A percentile compares a stretch with the other conserved stretches of the same genome.
Conservation (phyloP, 257 asterid genomes). For the Schizonepeta tenuifolia region DNA sequence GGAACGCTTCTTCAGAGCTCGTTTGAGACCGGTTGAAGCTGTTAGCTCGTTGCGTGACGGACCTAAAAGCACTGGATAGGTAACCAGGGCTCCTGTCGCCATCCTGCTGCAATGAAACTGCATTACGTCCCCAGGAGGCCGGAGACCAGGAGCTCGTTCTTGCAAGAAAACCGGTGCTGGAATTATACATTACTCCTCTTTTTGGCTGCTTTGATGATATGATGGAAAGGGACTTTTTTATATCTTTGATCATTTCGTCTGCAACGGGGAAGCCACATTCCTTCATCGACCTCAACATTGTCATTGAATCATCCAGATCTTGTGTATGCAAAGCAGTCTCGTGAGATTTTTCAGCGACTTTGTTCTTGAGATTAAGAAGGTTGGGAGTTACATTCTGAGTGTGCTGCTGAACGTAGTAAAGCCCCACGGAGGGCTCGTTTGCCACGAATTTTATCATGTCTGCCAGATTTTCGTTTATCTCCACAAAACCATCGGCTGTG, state of each 20-base stretch:
- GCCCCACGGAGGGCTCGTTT: constrained; percentile 98
- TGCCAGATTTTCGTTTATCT: constrained; percentile 73
- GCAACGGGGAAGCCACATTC: constrained; percentile 79
- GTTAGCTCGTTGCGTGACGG: constrained; percentile 66
- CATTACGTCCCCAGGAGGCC: constrained; percentile 61
- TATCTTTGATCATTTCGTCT: constrained; percentile 80
- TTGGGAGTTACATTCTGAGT: constrained; percentile 71
- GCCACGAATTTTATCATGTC: constrained; percentile 90
- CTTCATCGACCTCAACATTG: constrained; percentile 72
- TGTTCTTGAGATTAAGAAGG: constrained; percentile 69
- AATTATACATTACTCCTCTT: constrained; percentile 55
- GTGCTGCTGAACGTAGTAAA: constrained; percentile 91
- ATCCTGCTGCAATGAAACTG: constrained; percentile 40
- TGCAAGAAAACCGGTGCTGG: constrained; percentile 62
- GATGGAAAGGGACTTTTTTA: constrained; percentile 63
- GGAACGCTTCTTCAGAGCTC: constrained; percentile 39
- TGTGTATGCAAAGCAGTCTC: constrained; percentile 71
- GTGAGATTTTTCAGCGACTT: constrained; percentile 58
- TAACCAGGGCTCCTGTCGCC: constrained; percentile 56
- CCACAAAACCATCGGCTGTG: constrained; percentile 81
- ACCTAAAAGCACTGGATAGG: constrained; percentile 65
- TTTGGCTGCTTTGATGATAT: constrained; percentile 66
- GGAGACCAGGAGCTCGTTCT: constrained; percentile 78
- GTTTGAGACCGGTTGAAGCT: constrained; percentile 57
- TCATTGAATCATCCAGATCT: constrained; percentile 85